Percentiles rank a stretch among this genome's conserved stretches.
phyloP scores from a whole-genome alignment of 2,329 filamentous ascomycete genomes.

The Ramularia endophylla region DNA sequence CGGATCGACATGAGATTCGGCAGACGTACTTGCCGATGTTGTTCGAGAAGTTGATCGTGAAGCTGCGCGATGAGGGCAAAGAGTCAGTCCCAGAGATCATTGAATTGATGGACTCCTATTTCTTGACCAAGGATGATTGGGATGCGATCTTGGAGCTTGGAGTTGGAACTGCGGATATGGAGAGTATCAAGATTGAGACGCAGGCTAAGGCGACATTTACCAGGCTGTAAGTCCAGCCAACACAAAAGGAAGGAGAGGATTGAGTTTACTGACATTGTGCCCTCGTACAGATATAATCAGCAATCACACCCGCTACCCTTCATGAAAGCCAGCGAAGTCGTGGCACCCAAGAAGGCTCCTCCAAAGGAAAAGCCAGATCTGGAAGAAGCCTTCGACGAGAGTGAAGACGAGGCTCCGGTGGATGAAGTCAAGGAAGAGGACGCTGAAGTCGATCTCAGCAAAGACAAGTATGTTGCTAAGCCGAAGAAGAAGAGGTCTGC shows the following conservation, averaged over 20 bases:
- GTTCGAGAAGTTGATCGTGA: constrained; percentile 73
- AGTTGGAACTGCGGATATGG: constrained; percentile 75
- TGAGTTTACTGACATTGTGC: constrained; percentile 19
- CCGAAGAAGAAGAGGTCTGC: constrained; percentile 65
- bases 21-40: constrained; percentile 90
- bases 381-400: constrained; percentile 92
- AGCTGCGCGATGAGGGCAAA: constrained; percentile 71
- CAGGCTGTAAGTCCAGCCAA: constrained; percentile 59
- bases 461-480: constrained; percentile 94
- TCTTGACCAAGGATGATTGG: constrained; percentile 88
- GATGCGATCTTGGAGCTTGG: constrained; percentile 89
- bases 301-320: constrained; percentile 87
- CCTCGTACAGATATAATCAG: constrained; percentile 65
- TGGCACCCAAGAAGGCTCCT: constrained; percentile 63
- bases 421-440: constrained; percentile 43
- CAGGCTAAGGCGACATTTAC: constrained; percentile 89
- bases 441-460: constrained; percentile 77
- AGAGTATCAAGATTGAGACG: constrained; percentile 68
- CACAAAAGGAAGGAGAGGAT: background rate
- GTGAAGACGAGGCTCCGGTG: constrained; percentile 57
- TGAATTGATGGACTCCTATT: constrained; percentile 95
- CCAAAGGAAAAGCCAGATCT: constrained; percentile 81
- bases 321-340: constrained; percentile 81
- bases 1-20: constrained; percentile 86
- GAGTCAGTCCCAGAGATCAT: constrained; percentile 79